Base-by-base conservation (phyloP, 2,329 filamentous ascomycete genomes). In the Xylariaceae sp. region DNA sequence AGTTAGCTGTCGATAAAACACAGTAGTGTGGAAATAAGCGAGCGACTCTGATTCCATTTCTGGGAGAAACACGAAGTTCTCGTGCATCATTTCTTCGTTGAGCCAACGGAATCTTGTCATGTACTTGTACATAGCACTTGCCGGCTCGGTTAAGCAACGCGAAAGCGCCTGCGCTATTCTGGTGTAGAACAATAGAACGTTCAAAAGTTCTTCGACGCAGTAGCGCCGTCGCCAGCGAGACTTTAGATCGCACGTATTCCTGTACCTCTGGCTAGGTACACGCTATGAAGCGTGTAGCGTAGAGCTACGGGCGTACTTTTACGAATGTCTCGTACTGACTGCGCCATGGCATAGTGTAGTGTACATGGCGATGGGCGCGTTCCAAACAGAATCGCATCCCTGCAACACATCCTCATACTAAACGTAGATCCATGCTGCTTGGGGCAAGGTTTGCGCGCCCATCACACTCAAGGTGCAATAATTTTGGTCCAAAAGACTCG, bases 341-440 rank as follows among this genome's bases (percentile, higher is more conserved):
- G n/a, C n/a, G n/a, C n/a, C n/a, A n/a, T n/a, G n/a, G 8, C 26
- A 26, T 40, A 10, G 9, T 15, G 13, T 10, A 34, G 12, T 34
- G 8, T 34, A 34, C 30, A 29, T 13, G 16, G 46, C 39, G 9
- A n/a, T n/a, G n/a, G n/a, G n/a, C n/a, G n/a, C n/a, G 22, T 29
- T 15, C 18, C 37, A 6, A 15, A 34, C 19, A 44, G 47, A 53
- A 44, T 47, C 30, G 16, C 13, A 59, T 56, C 57, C 57, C 49
- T 59, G 57, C 42, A 39, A 51, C 57, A 55, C 57, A 59, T 59
- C 57, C 47, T 42, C 43, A 26, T 59, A 44, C 52, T 51, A 53
- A 56, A 49, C 51, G 56, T 51, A 51, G 56, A 56, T 58, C 56
- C 51, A 15, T 56, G 47, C 54, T 56, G 19, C 45, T 43, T 43